Conservation (phyloP, 75 land plant species). For the Adiantum capillusveneris region DNA sequence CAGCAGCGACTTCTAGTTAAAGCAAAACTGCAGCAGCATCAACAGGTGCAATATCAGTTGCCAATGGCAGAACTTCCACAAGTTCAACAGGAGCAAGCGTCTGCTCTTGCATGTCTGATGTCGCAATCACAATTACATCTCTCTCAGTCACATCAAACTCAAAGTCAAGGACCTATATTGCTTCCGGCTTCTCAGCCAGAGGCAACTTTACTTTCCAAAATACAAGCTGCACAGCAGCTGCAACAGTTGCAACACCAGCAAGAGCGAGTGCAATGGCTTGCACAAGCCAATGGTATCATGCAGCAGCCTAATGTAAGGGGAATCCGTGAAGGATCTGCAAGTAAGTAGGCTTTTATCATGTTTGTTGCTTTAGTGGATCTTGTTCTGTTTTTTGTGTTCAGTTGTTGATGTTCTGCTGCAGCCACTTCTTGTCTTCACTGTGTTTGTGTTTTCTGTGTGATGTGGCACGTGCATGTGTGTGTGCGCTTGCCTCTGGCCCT, state of each 20-base stretch:
- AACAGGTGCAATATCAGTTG: background rate
- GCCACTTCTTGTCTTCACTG: too few species aligned
- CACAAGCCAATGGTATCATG: constrained; percentile 1
- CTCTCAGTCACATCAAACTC: constrained; percentile 9
- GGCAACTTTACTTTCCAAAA: background rate
- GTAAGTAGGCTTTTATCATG: too few species aligned
- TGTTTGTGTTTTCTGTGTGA: too few species aligned
- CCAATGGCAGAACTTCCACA: constrained; percentile 10
- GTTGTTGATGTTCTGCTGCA: too few species aligned
- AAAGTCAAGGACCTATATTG: background rate
- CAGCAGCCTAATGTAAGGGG: constrained; percentile 14
- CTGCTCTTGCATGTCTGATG: background rate
- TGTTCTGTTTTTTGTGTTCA: too few species aligned
- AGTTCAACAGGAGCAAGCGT: constrained; percentile 12
- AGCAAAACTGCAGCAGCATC: constrained; percentile 17
- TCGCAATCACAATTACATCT: constrained; percentile 4
- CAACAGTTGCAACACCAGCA: background rate
- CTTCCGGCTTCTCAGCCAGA: background rate
- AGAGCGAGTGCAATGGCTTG: background rate
- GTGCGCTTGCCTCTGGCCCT: too few species aligned
- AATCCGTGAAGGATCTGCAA: constrained; percentile 6
- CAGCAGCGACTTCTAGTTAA: constrained; percentile 23
- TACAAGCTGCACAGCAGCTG: constrained; percentile 7
- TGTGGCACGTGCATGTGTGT: too few species aligned
- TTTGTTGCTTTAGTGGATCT: too few species aligned